Evolutionary conservation across 768 basidiomycete genomes (phyloP), one percentile per base, ranked within the genome.

Genomic region (Boletus insuetus): DNA sequence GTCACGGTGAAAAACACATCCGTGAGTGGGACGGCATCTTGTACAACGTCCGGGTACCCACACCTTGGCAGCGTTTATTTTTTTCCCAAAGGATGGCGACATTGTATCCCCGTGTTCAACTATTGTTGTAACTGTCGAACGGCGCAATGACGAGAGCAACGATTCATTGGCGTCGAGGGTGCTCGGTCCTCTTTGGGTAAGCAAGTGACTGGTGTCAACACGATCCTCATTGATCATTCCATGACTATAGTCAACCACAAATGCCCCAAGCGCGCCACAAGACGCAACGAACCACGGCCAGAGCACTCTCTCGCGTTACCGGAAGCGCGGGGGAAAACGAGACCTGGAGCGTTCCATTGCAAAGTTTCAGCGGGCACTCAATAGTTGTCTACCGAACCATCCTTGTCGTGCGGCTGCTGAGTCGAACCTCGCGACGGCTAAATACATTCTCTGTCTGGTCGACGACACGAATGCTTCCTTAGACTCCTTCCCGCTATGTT

Each of bases 401-500:
- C n/a, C 31, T 46, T 19, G 45, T 14, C 31, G 45, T 11, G 31
- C 45, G 6, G 45, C 12, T 9, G 31, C 29, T 32, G 19, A 46
- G 9, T 46, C 45, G 6, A 46, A 41, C 20, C 40, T 41, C 12
- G 40, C 40, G 2, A 41, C 7, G 40, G 40, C 20, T 2, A 41
- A 22, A 14, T 13, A 20, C 16, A 46, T 46, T 12, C 19, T 46
- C 11, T 46, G 45, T 32, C 31, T 8, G 4, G 31, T 46, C 6
- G 45, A 20, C 19, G 31, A 19, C 31, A 32, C 5, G 19, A 12
- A 19, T 32, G 1, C 19, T 14, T 35, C 19, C 24, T 41, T 54
- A n/a, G n/a, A n/a, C n/a, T n/a, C n/a, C n/a, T 3, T 46, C 78
- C 6, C 19, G 31, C 0, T 43, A 68, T 9, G 59, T 72, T 1